Conservation (phyloP, 73 alveolate genomes). For the Tetrahymena elliotti region DNA sequence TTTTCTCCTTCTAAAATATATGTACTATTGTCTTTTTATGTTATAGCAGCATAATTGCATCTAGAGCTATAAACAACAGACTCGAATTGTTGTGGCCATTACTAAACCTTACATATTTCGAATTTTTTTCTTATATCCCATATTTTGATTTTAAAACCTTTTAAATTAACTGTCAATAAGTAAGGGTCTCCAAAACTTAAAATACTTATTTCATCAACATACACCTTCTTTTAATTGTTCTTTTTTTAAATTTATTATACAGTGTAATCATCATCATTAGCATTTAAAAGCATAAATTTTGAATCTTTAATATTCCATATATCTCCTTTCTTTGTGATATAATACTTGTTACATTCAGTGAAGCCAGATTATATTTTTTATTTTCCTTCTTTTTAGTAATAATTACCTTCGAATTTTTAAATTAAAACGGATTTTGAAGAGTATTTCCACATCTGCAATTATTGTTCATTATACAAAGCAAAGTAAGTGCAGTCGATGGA, state of each 20-base stretch:
- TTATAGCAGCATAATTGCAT: neutral
- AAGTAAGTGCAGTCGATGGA: neutral
- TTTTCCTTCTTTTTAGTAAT: neutral
- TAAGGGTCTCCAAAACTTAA: neutral
- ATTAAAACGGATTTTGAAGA: neutral
- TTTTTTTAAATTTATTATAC: neutral
- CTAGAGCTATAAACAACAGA: neutral
- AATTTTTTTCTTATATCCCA: neutral
- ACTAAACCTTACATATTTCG: neutral
- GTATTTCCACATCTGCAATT: neutral
- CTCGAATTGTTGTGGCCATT: neutral
- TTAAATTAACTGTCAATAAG: neutral
- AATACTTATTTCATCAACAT: neutral
- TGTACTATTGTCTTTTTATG: neutral
- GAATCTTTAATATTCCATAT: neutral
- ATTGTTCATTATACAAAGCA: neutral
- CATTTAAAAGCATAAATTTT: neutral
- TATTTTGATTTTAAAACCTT: neutral
- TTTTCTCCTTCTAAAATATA: neutral
- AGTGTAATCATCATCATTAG: neutral
- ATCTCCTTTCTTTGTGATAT: neutral
- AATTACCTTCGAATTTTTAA: neutral
- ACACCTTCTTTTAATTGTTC: neutral
- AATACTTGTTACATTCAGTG: neutral
- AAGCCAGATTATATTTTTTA: neutral